phyloP scores from a whole-genome alignment of 768 basidiomycete species.

The Lactarius psammicola region DNA sequence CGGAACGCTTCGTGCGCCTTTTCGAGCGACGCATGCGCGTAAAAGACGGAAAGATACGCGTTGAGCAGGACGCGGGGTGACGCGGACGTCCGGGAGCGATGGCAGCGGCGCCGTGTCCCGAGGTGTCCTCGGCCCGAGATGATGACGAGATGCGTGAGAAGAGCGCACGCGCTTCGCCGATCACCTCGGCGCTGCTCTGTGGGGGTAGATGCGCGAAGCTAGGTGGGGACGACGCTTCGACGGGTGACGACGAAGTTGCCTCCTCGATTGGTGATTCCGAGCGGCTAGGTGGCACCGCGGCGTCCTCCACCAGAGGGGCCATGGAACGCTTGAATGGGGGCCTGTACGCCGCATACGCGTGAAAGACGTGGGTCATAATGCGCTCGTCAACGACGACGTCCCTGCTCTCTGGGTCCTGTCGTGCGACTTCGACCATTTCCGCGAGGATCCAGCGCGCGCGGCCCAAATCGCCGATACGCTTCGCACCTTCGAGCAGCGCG shows the following conservation, averaged over 20 bases:
- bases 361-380: constrained; percentile 80
- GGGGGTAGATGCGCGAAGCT: constrained; percentile 58
- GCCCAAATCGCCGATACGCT: constrained; percentile 78
- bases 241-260: neutral
- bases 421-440: constrained; percentile 58
- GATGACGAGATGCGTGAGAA: constrained; percentile 52
- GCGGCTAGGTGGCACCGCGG: neutral
- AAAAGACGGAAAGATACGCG: constrained; percentile 78
- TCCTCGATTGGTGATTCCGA: neutral
- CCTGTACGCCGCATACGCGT: constrained; percentile 79
- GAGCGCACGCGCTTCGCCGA: constrained; percentile 65
- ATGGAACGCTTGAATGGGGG: constrained; percentile 61
- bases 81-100: constrained; percentile 48
- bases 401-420: constrained; percentile 30
- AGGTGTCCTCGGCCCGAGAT: constrained; percentile 3
- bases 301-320: constrained; percentile 41
- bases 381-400: constrained; percentile 54
- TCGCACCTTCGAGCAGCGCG: constrained; percentile 88
- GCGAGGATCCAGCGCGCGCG: constrained; percentile 88
- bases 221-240: neutral
- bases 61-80: constrained; percentile 68
- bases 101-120: neutral
- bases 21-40: constrained; percentile 54
- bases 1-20: constrained; percentile 49
- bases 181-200: constrained; percentile 67